Evolutionary conservation across 2,329 filamentous ascomycete genomes (phyloP).

Genomic region (Colletotrichum gloeosporioides): DNA sequence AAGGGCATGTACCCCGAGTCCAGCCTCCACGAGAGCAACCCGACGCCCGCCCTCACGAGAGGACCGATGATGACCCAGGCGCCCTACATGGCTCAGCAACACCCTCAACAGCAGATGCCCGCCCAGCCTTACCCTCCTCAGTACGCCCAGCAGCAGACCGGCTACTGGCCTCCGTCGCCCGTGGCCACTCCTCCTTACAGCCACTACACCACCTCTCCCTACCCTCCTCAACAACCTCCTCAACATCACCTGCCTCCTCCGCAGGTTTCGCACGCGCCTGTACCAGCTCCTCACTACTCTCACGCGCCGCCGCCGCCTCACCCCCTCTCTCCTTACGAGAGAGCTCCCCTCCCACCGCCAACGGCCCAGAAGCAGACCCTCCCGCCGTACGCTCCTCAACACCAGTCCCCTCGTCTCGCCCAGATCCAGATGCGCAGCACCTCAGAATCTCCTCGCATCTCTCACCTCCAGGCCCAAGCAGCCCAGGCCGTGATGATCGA

Average conservation of each 20-base stretch:
- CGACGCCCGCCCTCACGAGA: constrained; percentile 80
- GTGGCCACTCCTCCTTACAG: constrained; percentile 59
- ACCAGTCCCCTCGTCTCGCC: constrained; percentile 34
- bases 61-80: constrained; percentile 66
- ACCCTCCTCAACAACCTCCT: constrained; percentile 32
- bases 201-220: constrained; percentile 47
- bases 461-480: constrained; percentile 49
- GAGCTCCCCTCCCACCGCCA: constrained; percentile 41
- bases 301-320: constrained; percentile 20
- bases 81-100: constrained; percentile 29
- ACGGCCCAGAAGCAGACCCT: constrained; percentile 32
- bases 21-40: constrained; percentile 83
- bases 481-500: constrained; percentile 47
- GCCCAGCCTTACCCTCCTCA: constrained; percentile 43
- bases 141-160: constrained; percentile 42
- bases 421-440: constrained; percentile 15
- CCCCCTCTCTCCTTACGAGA: constrained; percentile 34
- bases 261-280: constrained; percentile 28
- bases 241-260: constrained; percentile 24
- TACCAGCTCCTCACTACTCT: constrained; percentile 33
- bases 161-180: constrained; percentile 64
- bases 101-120: constrained; percentile 39
- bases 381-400: constrained; percentile 34
- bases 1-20: constrained; percentile 99
- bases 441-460: constrained; percentile 48